phyloP scores from a whole-genome alignment of 176 grass and related monocot species.

The Cenchrus americanus region DNA sequence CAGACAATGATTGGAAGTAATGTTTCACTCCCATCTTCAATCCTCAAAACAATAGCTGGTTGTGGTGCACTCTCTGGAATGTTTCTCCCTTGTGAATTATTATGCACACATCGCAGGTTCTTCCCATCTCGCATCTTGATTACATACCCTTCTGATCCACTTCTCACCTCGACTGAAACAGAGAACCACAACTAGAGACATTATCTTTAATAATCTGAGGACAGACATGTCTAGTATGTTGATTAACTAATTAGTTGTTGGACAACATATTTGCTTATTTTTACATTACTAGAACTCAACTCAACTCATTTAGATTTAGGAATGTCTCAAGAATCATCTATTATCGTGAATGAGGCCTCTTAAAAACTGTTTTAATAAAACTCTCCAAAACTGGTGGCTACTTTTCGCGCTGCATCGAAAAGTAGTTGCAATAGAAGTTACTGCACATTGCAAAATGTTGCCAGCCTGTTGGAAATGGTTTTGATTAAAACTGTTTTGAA shows the following conservation, averaged over 20 bases:
- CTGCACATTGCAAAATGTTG: not conserved
- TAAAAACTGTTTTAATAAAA: not conserved
- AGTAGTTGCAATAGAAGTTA: not conserved
- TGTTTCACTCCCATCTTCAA: constrained; percentile 92
- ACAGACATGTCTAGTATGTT: constrained; percentile 1
- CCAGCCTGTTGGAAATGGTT: not conserved
- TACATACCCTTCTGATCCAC: constrained; percentile 84
- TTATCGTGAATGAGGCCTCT: not conserved
- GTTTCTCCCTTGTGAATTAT: constrained; percentile 73
- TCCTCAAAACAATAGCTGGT: constrained; percentile 89
- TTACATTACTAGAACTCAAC: constrained; percentile 1
- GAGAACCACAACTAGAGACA: constrained; percentile 22
- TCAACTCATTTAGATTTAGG: not conserved
- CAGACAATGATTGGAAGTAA: constrained; percentile 97
- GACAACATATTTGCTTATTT: not conserved
- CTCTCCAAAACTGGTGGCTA: not conserved
- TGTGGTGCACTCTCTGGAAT: constrained; percentile 82
- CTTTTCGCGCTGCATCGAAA: not conserved
- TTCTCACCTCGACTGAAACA: constrained; percentile 78
- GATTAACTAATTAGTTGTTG: constrained; percentile 11
- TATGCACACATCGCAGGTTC: constrained; percentile 74
- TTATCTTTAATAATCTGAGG: not conserved
- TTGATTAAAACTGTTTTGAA: not conserved
- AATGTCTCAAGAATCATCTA: not conserved
- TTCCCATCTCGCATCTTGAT: constrained; percentile 93